A percentile compares a stretch with the other conserved stretches of the same genome.
Conservation (phyloP, 257 asterid genomes). For the Knoxia roxburghii region DNA sequence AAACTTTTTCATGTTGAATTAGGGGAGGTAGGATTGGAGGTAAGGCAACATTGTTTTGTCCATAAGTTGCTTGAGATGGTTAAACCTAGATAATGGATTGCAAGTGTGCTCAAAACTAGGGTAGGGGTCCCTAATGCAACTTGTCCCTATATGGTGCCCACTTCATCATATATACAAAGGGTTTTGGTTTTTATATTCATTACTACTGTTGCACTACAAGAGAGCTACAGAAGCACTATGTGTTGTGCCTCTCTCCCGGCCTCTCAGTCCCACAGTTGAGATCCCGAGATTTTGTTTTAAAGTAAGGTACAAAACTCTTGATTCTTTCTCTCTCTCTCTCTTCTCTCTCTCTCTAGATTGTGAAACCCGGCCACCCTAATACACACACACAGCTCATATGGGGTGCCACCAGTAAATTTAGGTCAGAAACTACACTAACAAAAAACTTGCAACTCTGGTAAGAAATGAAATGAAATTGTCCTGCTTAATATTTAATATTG, state of each 20-base stretch:
- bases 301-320: constrained; percentile 41
- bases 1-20: too few relatives aligned
- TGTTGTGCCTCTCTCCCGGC: constrained; percentile 27
- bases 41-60: not conserved
- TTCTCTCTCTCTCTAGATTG: constrained; percentile 9
- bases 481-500: not conserved
- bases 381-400: not conserved
- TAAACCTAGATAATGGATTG: not conserved
- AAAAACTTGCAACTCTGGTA: constrained; percentile 20
- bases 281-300: constrained; percentile 45
- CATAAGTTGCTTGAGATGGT: not conserved
- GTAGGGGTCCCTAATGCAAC: not conserved
- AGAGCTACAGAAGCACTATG: constrained; percentile 44
- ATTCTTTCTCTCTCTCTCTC: constrained; percentile 1
- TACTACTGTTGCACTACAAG: constrained; percentile 53
- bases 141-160: not conserved
- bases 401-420: not conserved
- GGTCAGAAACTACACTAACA: constrained; percentile 23
- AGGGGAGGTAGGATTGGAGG: not conserved
- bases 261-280: constrained; percentile 25
- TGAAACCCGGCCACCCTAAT: not conserved
- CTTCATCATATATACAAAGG: not conserved
- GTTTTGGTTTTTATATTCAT: not conserved
- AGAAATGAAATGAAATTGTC: too few relatives aligned
- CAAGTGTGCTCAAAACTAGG: not conserved